These are phyloP conservation scores for Edaphochlamys debaryana DNA, from an alignment of 139 green algal species.

Conservation along the genomic window DNA sequence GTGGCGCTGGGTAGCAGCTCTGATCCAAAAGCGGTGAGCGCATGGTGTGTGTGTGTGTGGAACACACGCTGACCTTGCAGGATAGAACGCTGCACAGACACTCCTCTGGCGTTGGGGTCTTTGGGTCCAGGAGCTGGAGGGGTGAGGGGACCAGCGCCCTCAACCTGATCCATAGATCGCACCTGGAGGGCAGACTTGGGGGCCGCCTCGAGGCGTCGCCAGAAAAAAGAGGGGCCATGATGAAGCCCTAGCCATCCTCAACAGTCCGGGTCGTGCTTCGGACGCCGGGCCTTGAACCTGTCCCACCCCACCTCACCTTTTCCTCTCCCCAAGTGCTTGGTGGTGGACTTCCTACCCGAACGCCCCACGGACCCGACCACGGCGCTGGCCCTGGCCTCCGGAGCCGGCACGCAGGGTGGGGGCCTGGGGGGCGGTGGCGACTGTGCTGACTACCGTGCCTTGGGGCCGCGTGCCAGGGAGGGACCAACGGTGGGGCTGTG, in stretches of 20 bases:
- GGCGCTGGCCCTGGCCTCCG: not conserved
- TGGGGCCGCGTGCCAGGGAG: no score
- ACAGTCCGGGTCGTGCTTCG: no score
- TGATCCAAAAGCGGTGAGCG: not conserved
- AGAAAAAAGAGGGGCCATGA: no score
- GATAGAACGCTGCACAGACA: not conserved
- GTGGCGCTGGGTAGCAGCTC: constrained; percentile 3
- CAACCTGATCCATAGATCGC: no score
- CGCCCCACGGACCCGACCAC: constrained; percentile 16
- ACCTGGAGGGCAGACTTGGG: no score
- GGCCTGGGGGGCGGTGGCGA: not conserved
- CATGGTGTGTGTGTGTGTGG: not conserved
- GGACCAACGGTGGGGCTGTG: not conserved
- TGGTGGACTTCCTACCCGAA: constrained; percentile 29
- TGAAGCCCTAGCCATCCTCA: no score
- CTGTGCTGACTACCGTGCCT: not conserved
- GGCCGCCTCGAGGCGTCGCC: no score
- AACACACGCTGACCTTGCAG: not conserved
- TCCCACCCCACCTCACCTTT: no score
- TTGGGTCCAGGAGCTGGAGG: no score
- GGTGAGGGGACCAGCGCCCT: no score
- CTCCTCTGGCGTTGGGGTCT: not conserved
- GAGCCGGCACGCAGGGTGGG: not conserved
- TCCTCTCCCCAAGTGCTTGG: no score
- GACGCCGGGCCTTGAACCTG: no score